Conservation (phyloP, 2,329 filamentous ascomycete genomes). For the Calonectria henricotiae region DNA sequence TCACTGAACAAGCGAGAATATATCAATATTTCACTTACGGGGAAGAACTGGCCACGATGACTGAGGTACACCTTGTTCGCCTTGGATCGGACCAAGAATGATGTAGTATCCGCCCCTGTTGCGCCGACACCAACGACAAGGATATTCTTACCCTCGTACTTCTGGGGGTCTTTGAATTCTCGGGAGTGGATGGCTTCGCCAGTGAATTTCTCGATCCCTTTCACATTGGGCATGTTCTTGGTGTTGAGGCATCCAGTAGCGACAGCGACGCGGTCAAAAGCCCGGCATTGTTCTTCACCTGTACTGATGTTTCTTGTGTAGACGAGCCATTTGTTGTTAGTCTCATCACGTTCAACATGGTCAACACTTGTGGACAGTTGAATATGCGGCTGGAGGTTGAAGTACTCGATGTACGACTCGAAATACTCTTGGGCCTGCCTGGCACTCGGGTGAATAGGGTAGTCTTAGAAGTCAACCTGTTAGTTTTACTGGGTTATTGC, state of each 20-base stretch:
- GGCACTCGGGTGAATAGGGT: slow-evolving; percentile 49
- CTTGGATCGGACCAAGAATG: slow-evolving; percentile 53
- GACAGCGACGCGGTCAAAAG: slow-evolving; percentile 59
- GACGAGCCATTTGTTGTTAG: slow-evolving; percentile 52
- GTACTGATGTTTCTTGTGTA: slow-evolving; percentile 50
- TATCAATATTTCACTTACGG: slow-evolving; percentile 42
- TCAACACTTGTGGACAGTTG: slow-evolving; percentile 52
- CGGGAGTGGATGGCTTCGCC: slow-evolving; percentile 62
- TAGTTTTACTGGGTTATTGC: background rate
- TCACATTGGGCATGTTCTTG: slow-evolving; percentile 57
- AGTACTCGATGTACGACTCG: slow-evolving; percentile 55
- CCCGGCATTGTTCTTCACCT: slow-evolving; percentile 38
- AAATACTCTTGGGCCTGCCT: slow-evolving; percentile 55
- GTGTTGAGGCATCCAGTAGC: slow-evolving; percentile 56
- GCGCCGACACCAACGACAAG: slow-evolving; percentile 65
- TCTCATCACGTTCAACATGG: slow-evolving; percentile 50
- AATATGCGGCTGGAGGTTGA: slow-evolving; percentile 51
- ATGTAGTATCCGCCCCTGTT: slow-evolving; percentile 54
- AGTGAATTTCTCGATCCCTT: slow-evolving; percentile 59
- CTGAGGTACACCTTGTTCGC: slow-evolving; percentile 62
- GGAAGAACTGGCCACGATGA: slow-evolving; percentile 56
- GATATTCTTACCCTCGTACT: slow-evolving; percentile 62
- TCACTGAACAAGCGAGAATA: no score
- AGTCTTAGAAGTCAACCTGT: slow-evolving; percentile 37
- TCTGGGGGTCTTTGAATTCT: slow-evolving; percentile 54